A percentile compares a stretch with the other conserved stretches of the same genome.
Conservation (phyloP, 2,329 filamentous ascomycete species). For the Colletotrichum camelliae region DNA sequence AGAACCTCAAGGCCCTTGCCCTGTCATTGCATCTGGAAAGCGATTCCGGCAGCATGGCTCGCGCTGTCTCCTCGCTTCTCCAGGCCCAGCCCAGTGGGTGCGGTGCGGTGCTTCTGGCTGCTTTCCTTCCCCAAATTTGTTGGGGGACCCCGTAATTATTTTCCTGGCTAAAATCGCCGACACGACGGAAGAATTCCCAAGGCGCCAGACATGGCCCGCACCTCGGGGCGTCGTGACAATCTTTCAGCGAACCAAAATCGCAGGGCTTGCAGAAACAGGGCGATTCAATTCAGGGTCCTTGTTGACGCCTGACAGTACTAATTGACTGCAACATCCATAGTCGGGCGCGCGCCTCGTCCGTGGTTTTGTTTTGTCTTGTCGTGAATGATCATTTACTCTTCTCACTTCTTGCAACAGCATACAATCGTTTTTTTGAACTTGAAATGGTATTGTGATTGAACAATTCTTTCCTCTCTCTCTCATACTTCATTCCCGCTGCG, state of each 20-base stretch:
- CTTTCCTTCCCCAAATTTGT: neutral
- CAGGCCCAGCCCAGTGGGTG: neutral
- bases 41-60: neutral
- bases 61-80: neutral
- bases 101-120: neutral
- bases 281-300: neutral
- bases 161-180: conserved; percentile 9
- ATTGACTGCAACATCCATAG: neutral
- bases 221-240: conserved; percentile 18
- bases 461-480: neutral
- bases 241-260: conserved; percentile 7
- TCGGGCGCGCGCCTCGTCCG: neutral
- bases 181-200: conserved; percentile 18
- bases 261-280: neutral
- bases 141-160: neutral
- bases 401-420: neutral
- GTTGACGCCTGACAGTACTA: neutral
- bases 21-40: conserved; percentile 1
- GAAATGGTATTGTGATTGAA: neutral
- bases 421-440: neutral
- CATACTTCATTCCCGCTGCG: neutral
- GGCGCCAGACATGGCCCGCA: neutral
- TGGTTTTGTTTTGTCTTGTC: neutral
- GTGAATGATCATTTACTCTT: neutral
- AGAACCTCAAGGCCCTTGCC: neutral